These are phyloP conservation scores for Vinca minor DNA, from an alignment of 257 asterid species.

Conservation along the genomic window DNA sequence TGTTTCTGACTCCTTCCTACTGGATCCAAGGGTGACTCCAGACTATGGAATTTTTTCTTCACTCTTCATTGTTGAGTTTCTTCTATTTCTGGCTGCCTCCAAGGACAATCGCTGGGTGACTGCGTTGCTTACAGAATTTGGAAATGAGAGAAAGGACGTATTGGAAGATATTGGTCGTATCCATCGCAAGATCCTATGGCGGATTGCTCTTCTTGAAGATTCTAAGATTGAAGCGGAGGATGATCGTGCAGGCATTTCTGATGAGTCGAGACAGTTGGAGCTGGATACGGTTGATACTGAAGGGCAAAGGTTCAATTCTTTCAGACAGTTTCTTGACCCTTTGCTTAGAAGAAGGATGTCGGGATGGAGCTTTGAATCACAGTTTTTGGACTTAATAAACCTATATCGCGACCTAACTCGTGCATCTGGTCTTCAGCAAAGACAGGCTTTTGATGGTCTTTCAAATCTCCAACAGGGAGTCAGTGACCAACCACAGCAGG, in stretches of 20 bases:
- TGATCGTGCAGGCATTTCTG: slow-evolving; percentile 28
- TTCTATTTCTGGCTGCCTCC: slow-evolving; percentile 81
- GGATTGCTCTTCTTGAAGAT: slow-evolving; percentile 77
- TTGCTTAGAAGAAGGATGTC: slow-evolving; percentile 77
- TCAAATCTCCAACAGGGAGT: slow-evolving; percentile 37
- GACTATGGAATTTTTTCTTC: slow-evolving; percentile 63
- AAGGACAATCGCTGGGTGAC: slow-evolving; percentile 92
- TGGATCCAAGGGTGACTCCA: slow-evolving; percentile 61
- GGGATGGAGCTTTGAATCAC: slow-evolving; percentile 91
- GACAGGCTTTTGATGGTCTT: slow-evolving; percentile 44
- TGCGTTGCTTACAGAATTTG: slow-evolving; percentile 82
- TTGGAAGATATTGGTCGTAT: slow-evolving; percentile 72
- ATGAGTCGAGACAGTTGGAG: slow-evolving; percentile 43
- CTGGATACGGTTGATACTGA: slow-evolving; percentile 46
- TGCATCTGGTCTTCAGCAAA: slow-evolving; percentile 59
- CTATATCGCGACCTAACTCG: slow-evolving; percentile 84
- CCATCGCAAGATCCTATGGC: slow-evolving; percentile 91
- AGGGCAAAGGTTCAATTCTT: slow-evolving; percentile 65
- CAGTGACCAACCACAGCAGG: slow-evolving; percentile 40
- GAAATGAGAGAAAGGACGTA: slow-evolving; percentile 68
- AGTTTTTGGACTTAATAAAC: slow-evolving; percentile 79
- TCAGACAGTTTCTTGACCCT: slow-evolving; percentile 88
- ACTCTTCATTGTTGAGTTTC: slow-evolving; percentile 75
- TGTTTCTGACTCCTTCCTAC: slow-evolving; percentile 61
- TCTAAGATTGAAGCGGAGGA: slow-evolving; percentile 55